These are phyloP conservation scores for Trichosporon inkin DNA, from an alignment of 1,284 basidiomycete genomes.

Conservation along the genomic window DNA sequence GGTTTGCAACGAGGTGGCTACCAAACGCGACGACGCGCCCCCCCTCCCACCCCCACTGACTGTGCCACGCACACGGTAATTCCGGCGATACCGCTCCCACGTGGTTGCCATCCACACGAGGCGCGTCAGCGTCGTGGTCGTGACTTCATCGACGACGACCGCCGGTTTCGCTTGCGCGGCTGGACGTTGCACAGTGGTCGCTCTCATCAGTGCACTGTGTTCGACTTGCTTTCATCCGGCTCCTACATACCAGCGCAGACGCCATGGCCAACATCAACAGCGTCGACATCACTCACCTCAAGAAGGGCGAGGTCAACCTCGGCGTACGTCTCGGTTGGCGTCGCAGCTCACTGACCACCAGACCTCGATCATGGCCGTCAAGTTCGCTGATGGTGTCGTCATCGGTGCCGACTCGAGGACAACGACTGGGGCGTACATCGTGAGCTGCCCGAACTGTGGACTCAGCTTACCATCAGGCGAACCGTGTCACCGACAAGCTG, in stretches of 20 bases:
- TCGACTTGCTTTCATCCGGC: background rate
- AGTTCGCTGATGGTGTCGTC: conserved; percentile 90
- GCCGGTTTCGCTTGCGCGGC: conserved; percentile 5
- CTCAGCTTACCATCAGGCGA: conserved; percentile 56
- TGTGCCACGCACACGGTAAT: background rate
- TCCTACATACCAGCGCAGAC: background rate
- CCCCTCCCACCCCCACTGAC: too few relatives aligned
- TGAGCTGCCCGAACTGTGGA: conserved; percentile 47
- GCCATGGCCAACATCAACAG: conserved; percentile 45
- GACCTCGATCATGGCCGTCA: conserved; percentile 99
- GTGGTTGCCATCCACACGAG: background rate
- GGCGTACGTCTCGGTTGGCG: conserved; percentile 60
- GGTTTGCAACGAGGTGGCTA: too few relatives aligned
- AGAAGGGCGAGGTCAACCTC: conserved; percentile 88
- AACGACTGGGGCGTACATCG: conserved; percentile 94
- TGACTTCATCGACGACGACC: conserved; percentile 4
- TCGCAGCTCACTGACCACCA: conserved; percentile 40
- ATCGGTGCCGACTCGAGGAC: conserved; percentile 96
- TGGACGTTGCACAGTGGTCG: background rate
- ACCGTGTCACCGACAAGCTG: conserved; percentile 97
- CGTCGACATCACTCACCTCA: conserved; percentile 58
- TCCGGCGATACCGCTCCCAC: conserved; percentile 1
- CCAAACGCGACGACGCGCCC: too few relatives aligned
- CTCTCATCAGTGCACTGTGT: background rate
- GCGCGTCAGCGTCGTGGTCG: background rate